Base-by-base conservation (phyloP, 2,329 filamentous ascomycete species). In the Juglanconis sp. region DNA sequence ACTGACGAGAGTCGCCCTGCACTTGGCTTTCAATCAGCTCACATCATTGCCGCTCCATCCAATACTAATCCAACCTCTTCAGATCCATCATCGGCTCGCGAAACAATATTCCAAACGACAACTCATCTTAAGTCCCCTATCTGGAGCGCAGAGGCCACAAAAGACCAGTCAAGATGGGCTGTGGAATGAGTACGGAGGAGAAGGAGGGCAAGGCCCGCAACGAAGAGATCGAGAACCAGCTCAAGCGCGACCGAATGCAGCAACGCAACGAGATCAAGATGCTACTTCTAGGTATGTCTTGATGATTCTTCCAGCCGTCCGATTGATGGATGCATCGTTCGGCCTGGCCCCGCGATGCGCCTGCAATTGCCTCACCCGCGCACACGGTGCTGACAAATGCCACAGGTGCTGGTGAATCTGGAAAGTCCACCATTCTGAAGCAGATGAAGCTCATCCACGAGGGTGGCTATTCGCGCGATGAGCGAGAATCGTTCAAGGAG, bases 191-290 rank as follows among this genome's bases (percentile, higher is more conserved):
- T 78, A 96, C 95, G 74, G 95, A 98, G 83, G 95, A 98, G 82
- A 97, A 97, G 89, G 95, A 98, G 92, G 94, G 95, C 81, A 98
- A 97, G 91, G 91, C 92, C 83, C 89, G 95, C 71, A 98, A 99
- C 77, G 95, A 99, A 85, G 94, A 98, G 87, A 99, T 99, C 74
- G 95, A 99, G 81, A 98, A 97, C 77, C 94, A 98, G 83, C 83
- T 98, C 75, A 98, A 97, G 87, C 87, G 92, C 77, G 95, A 99
- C 75, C 96, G 96, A 81, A 91, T 98, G 91, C 90, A 96, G 84
- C 93, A 97, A 82, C 89, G 94, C 72, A 99, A 99, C 71, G 95
- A 99, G 81, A 99, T 99, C 83, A 99, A 99, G 87, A 98, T 99
- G 95, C 84, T 99, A 71, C 86, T 99, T 72, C 88, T 99, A 72